Evolutionary conservation across 1,284 basidiomycete species (phyloP), one percentile per base, ranked within the genome.

Genomic region (Mycosarcoma maydis): DNA sequence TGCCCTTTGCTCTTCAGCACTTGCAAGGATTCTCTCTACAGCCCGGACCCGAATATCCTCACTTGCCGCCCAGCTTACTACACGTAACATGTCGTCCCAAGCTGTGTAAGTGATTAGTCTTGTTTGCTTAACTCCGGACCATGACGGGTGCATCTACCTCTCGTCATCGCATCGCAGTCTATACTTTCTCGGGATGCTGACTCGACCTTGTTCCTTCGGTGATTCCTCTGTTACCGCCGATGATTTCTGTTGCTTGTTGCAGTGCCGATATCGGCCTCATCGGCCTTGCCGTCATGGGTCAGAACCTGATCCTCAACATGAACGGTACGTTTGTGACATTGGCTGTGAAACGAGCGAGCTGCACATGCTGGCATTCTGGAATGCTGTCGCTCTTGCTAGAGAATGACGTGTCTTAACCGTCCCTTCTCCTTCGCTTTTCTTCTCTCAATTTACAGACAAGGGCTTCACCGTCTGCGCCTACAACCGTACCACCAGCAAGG

Each of bases 401-500:
- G 16, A 23, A n/a, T 19, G 14, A 26, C 9, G 29, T 8, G 14
- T 14, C 29, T 14, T 30, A 4, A 30, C 29, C 33, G 11, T 37
- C 9, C 34, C 3, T 22, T 50, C 22, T 40, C n/a, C 13, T 14
- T 16, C 33, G 20, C n/a, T 36, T 29, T 24, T 30, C 4, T 7
- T 14, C 2, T 4, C n/a, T 34, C 27, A 27, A 34, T 29, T 20
- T 22, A 53, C 58, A 79, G 95, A 98, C 87, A 98, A 98, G 86
- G 96, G 96, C 49, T 98, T 94, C 86, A 94, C 85, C 73, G 96
- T 98, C 78, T 90, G 92, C 75, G 94, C 92, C 22, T 98, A 91
- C 87, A 99, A 99, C 87, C 91, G 95, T 78, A 98, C 95, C 43
- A 91, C 89, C 77, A 90, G 88, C 85, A 99, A 99, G 85, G 94